Evolutionary conservation across 495 filamentous ascomycete species (phyloP).

Genomic region (Tuber brumale): DNA sequence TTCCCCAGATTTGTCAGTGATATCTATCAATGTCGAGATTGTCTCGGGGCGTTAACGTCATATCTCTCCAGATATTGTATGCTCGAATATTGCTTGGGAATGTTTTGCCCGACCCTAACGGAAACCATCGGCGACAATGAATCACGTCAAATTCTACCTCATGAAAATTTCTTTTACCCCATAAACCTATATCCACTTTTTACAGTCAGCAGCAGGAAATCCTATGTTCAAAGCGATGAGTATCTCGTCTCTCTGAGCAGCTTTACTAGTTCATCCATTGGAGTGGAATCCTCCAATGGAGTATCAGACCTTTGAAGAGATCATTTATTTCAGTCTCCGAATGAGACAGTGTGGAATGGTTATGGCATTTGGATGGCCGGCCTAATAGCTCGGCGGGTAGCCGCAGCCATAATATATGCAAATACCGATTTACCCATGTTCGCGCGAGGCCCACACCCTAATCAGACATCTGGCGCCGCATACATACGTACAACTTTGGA

Average conservation of each 20-base stretch:
- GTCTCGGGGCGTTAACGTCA: not conserved
- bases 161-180: not conserved
- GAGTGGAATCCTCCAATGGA: not conserved
- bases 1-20: not conserved
- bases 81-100: not conserved
- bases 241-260: not conserved
- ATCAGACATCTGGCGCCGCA: not conserved
- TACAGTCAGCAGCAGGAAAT: not conserved
- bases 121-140: not conserved
- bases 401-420: not conserved
- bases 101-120: not conserved
- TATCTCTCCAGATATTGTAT: not conserved
- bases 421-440: not conserved
- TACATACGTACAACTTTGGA: not conserved
- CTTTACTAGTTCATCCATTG: not conserved
- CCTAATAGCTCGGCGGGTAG: not conserved
- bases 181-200: not conserved
- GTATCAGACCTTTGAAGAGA: not conserved
- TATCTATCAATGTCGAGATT: not conserved
- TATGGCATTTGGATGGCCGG: not conserved
- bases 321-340: not conserved
- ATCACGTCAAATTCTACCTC: not conserved
- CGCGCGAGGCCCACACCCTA: not conserved
- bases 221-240: too few relatives aligned
- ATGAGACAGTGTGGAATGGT: not conserved